Evolutionary conservation across 179 eudicot species (phyloP), one percentile per base, ranked within the genome.

Genomic region (Camellia oleifera): DNA sequence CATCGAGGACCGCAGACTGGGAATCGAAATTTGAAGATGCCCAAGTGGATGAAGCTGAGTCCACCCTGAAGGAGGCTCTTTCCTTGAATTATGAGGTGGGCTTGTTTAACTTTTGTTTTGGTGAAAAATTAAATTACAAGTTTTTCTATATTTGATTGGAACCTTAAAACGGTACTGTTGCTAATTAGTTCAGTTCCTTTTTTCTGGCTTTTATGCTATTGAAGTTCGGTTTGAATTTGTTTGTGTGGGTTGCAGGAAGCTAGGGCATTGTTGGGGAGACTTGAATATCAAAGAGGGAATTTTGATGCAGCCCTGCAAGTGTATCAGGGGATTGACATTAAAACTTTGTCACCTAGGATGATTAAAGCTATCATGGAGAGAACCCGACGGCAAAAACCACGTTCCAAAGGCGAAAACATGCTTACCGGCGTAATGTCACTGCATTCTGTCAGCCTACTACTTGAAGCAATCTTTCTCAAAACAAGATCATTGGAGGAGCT

Each of bases 31-130:
- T 88, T 69, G 98, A 94, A 80, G 99, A 92, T 86, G 93, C 92
- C 57, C 97, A 91, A 86, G 98, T 95, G 12, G 98, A 95, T 83
- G 98, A 95, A 88, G 99, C 90, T 82, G 99, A 95, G 78, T 95
- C 98, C 86, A 95, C 99, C 9, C 87, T 95, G 80, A 95, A 92
- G 78, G 98, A 95, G 85, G 98, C 98, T 74, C 98, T 92, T 57
- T 92, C 99, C 56, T 85, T 95, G 65, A 95, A 95, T 69, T 95
- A 95, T 83, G 99, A 95, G 98, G 98, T 95, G 61, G 48, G 82
- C 53, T 76, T 71, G 52, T 66, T 40, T 20, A 48, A 48, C 52
- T 48, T 48, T 4, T 48, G 52, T 26, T 26, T 26, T 26, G 32
- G 32, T 26, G 32, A 26, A 26, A 26, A 26, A 26, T 26, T 26